Percentiles rank a stretch among this genome's conserved stretches.
These are phyloP conservation scores for Lactarius psammicola DNA, from an alignment of 768 basidiomycete species.

Conservation along the genomic window DNA sequence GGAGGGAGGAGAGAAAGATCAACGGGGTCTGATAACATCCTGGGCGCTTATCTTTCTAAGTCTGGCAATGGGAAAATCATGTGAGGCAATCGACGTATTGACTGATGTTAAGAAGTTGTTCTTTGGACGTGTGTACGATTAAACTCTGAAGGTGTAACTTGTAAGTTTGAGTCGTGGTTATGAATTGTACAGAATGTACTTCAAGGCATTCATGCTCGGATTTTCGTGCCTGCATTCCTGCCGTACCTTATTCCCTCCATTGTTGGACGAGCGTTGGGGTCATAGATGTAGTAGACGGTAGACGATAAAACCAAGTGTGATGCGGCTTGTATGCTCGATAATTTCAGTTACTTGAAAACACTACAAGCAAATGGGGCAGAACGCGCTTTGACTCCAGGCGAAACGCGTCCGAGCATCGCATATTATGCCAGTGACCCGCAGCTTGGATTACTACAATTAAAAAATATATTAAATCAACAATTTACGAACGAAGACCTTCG, in stretches of 20 bases:
- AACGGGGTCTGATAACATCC: not conserved
- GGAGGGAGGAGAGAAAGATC: not conserved
- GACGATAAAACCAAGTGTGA: too few relatives aligned
- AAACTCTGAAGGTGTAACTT: not conserved
- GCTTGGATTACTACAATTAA: too few relatives aligned
- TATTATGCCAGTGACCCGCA: not conserved
- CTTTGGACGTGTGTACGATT: not conserved
- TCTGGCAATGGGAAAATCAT: not conserved
- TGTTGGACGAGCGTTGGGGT: too few relatives aligned
- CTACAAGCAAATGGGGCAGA: not conserved
- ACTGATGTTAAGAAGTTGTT: not conserved
- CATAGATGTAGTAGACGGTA: too few relatives aligned
- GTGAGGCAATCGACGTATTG: not conserved
- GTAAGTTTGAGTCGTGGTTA: not conserved
- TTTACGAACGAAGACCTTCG: not conserved
- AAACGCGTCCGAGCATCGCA: not conserved
- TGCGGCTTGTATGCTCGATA: too few relatives aligned
- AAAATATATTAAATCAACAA: not conserved
- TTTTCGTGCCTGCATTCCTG: too few relatives aligned
- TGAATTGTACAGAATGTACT: too few relatives aligned
- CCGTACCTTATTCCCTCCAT: too few relatives aligned
- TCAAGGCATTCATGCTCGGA: too few relatives aligned
- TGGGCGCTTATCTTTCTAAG: constrained; percentile 3
- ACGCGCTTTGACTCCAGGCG: not conserved
- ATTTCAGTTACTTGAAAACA: too few relatives aligned